Evolutionary conservation across 2,329 filamentous ascomycete species (phyloP).

Genomic region (Aspergillaceae sp.): DNA sequence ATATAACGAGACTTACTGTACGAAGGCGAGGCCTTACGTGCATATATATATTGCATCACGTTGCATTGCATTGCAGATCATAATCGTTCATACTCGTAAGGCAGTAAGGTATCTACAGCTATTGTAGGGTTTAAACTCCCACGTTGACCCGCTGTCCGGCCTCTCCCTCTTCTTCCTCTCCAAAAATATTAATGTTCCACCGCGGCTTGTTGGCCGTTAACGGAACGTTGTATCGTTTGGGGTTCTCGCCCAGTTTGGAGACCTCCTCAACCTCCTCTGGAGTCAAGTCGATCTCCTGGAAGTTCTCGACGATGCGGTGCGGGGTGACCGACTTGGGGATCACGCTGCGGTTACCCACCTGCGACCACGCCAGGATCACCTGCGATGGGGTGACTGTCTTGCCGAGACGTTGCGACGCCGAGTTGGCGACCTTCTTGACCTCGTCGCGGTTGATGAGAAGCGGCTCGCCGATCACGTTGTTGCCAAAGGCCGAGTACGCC

Average conservation of each 20-base stretch:
- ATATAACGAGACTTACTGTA: no score
- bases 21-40: no score
- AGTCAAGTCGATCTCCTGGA: constrained; percentile 35
- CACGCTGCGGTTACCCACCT: constrained; percentile 33
- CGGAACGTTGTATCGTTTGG: constrained; percentile 30
- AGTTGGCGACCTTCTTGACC: constrained; percentile 56
- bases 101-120: neutral
- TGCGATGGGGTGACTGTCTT: constrained; percentile 27
- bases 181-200: constrained; percentile 52
- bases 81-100: neutral
- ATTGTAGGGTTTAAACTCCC: constrained; percentile 7
- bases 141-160: constrained; percentile 40
- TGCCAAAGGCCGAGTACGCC: constrained; percentile 56
- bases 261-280: constrained; percentile 30
- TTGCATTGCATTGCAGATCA: neutral
- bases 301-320: constrained; percentile 36
- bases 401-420: constrained; percentile 32
- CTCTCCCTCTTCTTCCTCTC: constrained; percentile 45
- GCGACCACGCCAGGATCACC: constrained; percentile 34
- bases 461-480: constrained; percentile 53
- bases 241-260: constrained; percentile 23
- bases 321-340: constrained; percentile 38
- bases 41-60: no score
- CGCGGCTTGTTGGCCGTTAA: constrained; percentile 37
- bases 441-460: constrained; percentile 56